Percentiles rank a stretch among this genome's conserved stretches.
phyloP scores from a whole-genome alignment of 371 early-diverging fungal species.

The Entomophthora muscae region DNA sequence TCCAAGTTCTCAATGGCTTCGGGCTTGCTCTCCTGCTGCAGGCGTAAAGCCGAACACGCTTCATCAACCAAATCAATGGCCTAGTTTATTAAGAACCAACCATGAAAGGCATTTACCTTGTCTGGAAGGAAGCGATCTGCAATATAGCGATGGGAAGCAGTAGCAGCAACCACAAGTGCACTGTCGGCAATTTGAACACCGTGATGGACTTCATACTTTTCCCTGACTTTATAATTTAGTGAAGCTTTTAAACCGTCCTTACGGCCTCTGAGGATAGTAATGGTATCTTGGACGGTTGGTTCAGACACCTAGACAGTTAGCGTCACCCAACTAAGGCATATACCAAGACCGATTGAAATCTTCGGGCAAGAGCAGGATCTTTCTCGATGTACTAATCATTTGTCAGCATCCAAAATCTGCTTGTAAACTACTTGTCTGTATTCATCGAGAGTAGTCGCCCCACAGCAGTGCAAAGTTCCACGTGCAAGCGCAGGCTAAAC shows the following conservation, averaged over 20 bases:
- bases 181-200: constrained; percentile 71
- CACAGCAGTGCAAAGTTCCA: constrained; percentile 63
- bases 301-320: constrained; percentile 19
- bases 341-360: constrained; percentile 69
- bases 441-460: constrained; percentile 80
- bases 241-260: constrained; percentile 6
- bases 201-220: constrained; percentile 71
- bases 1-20: constrained; percentile 54
- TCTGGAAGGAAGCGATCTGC: constrained; percentile 53
- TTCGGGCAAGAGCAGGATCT: constrained; percentile 72
- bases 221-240: constrained; percentile 27
- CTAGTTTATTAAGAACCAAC: constrained; percentile 23
- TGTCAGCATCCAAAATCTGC: constrained; percentile 12
- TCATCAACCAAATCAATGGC: constrained; percentile 86
- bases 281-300: constrained; percentile 57
- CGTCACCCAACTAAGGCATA: constrained; percentile 13
- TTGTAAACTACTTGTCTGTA: constrained; percentile 38
- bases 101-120: constrained; percentile 15
- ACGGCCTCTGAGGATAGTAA: constrained; percentile 46
- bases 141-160: constrained; percentile 61
- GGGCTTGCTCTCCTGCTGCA: constrained; percentile 73
- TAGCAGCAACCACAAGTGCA: constrained; percentile 64
- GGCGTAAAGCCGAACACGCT: constrained; percentile 62
- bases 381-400: constrained; percentile 42
- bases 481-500: constrained; percentile 57